These are phyloP conservation scores for Gyrodon lividus DNA, from an alignment of 768 basidiomycete genomes.

Conservation along the genomic window DNA sequence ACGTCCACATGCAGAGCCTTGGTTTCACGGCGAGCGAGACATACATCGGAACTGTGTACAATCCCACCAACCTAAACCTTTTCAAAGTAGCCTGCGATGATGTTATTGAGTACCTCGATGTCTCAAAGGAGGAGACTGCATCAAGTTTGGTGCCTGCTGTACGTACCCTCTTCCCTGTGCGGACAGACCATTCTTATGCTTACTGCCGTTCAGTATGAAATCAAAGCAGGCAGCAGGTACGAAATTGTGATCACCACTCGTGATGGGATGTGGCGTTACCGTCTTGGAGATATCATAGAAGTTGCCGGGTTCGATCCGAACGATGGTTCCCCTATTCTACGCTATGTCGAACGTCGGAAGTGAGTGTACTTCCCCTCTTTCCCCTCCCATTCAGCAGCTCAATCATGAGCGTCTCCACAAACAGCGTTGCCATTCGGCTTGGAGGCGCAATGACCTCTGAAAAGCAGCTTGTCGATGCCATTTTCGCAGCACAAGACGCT, in stretches of 20 bases:
- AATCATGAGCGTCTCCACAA: neutral
- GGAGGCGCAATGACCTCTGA: conserved; percentile 8
- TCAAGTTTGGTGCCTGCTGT: conserved; percentile 15
- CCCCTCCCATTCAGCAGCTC: neutral
- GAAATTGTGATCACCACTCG: conserved; percentile 20
- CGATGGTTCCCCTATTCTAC: conserved; percentile 20
- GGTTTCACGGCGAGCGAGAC: conserved; percentile 18
- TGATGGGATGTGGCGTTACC: conserved; percentile 25
- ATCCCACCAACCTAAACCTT: conserved; percentile 5
- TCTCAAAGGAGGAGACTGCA: conserved; percentile 11
- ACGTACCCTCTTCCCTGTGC: neutral
- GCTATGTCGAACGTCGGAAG: conserved; percentile 21
- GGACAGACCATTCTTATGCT: neutral
- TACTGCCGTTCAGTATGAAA: conserved; percentile 13
- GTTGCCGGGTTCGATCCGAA: conserved; percentile 15
- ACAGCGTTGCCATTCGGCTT: conserved; percentile 7
- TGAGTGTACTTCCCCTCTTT: neutral
- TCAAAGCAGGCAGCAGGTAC: conserved; percentile 13
- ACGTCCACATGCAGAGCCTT: conserved; percentile 13
- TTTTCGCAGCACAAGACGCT: conserved; percentile 14
- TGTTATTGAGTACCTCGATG: conserved; percentile 19
- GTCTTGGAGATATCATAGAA: conserved; percentile 22
- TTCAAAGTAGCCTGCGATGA: conserved; percentile 19
- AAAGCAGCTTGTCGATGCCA: conserved; percentile 8
- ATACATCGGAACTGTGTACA: conserved; percentile 14